Evolutionary conservation across 2,329 filamentous ascomycete genomes (phyloP).

Genomic region (Colletotrichum sp.): DNA sequence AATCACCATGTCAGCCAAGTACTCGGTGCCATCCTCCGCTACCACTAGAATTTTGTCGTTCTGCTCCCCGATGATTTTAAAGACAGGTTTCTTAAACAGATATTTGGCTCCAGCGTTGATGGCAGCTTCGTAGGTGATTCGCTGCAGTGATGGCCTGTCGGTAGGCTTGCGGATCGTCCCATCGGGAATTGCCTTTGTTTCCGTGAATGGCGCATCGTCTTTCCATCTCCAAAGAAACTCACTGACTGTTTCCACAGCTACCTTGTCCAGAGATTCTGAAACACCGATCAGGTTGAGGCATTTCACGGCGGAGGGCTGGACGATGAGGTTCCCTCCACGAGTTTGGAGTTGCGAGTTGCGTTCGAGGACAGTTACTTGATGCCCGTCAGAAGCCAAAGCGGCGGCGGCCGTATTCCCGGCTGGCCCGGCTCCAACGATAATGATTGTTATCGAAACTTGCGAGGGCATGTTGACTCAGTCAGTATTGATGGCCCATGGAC

Average conservation of each 20-base stretch:
- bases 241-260: not conserved
- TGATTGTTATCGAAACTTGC: not conserved
- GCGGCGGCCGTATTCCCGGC: not conserved
- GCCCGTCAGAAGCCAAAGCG: not conserved
- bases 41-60: not conserved
- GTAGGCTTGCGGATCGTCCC: not conserved
- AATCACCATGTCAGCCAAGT: not conserved
- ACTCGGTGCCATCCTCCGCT: not conserved
- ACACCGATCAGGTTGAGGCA: not conserved
- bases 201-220: not conserved
- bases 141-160: not conserved
- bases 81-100: not conserved
- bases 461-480: not conserved
- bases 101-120: not conserved
- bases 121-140: not conserved
- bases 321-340: not conserved
- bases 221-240: not conserved
- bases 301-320: not conserved
- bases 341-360: not conserved
- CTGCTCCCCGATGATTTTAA: not conserved
- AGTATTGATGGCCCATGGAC: not conserved
- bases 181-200: not conserved
- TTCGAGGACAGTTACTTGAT: not conserved
- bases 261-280: not conserved
- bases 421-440: not conserved